Conservation (phyloP, 208 protist genomes). For the Borovskyia barvae region DNA sequence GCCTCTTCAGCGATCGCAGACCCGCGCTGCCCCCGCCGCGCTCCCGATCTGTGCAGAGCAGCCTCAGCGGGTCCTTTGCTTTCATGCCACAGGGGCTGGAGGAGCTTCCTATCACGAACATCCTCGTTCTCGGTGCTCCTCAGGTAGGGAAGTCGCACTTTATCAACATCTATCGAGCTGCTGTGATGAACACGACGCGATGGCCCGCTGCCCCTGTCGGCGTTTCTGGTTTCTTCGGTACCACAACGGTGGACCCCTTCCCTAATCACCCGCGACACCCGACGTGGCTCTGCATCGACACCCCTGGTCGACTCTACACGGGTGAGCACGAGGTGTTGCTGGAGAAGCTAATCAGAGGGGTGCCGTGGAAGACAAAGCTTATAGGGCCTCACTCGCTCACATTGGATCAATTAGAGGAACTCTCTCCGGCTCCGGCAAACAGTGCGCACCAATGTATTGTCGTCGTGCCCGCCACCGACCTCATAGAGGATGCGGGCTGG, state of each 20-base stretch:
- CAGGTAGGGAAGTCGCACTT: conserved; percentile 83
- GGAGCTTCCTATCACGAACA: conserved; percentile 39
- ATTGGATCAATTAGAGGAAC: conserved; percentile 29
- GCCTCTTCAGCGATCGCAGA: background rate
- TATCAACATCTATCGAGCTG: conserved; percentile 70
- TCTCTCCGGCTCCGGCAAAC: conserved; percentile 51
- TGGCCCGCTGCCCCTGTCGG: conserved; percentile 80
- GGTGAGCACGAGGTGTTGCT: conserved; percentile 32
- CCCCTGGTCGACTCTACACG: conserved; percentile 68
- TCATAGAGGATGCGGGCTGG: conserved; percentile 74
- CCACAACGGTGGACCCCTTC: conserved; percentile 66
- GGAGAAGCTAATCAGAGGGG: conserved; percentile 46
- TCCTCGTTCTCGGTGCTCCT: conserved; percentile 74
- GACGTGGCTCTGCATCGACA: conserved; percentile 81
- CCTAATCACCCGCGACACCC: conserved; percentile 62
- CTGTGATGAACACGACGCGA: conserved; percentile 51
- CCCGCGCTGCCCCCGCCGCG: conserved; percentile 1
- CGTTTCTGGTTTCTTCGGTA: conserved; percentile 78
- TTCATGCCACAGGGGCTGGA: conserved; percentile 17
- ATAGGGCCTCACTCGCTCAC: conserved; percentile 33
- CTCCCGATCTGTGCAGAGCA: conserved; percentile 10
- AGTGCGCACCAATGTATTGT: conserved; percentile 71
- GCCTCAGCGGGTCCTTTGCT: conserved; percentile 22
- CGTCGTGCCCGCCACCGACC: conserved; percentile 67
- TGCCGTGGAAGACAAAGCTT: conserved; percentile 75